Base-by-base conservation (phyloP, 2,329 filamentous ascomycete genomes). In the Epichloe typhina region DNA sequence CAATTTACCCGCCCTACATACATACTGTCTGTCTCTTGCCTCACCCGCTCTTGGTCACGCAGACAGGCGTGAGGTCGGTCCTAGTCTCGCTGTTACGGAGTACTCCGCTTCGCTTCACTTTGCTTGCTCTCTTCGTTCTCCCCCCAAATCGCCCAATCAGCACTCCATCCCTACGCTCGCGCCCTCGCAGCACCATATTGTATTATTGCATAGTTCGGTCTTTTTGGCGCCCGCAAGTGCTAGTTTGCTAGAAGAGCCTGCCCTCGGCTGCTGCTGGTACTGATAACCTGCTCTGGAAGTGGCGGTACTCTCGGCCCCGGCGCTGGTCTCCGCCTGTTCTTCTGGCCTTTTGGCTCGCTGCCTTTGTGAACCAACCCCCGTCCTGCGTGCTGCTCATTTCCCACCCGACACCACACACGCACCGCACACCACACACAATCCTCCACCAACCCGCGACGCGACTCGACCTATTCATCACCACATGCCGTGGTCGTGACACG, bases 401-500 rank as follows among this genome's bases (percentile, higher is more conserved):
- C 61, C 59, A 61, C 62, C 62, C 59, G 49, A 56, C 55, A 56
- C 57, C 53, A 57, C 56, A 55, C 58, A 55, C 57, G 51, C 57
- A 56, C 54, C 50, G 46, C 54, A 50, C 54, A 51, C 51, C 54
- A 54, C 54, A 54, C 46, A 58, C 55, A 58, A 59, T 64, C 64
- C 62, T 66, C 66, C 63, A 64, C 66, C 64, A 66, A 66, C 61
- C 62, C 67, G 66, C 66, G 67, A 68, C 67, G 67, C 67, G 67
- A 68, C 65, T 67, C 57, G 59, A 58, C 58, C 55, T 54, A 59
- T 62, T 60, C 64, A 67, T 66, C 67, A 65, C 66, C 57, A 62
- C 65, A 58, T 52, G 56, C 55, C 56, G 57, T 58, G 63, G 64
- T 70, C 70, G 69, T 74, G 69, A 68, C 64, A 71, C 71, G 74